Conservation (phyloP, 2,329 filamentous ascomycete species). For the Lachnellula hyalina region DNA sequence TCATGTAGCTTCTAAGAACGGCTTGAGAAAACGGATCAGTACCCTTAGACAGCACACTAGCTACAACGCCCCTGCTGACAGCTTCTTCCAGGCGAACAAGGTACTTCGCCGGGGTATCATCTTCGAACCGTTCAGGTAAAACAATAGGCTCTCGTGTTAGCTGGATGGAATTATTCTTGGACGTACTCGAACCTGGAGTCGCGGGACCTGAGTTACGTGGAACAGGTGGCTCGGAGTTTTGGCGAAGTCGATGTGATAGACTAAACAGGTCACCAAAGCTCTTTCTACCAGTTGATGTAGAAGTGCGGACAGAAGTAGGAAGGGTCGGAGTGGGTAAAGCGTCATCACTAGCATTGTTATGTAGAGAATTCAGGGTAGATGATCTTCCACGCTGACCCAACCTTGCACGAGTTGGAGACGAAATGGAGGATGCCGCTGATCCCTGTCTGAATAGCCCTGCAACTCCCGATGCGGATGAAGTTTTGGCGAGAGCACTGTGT, state of each 20-base stretch:
- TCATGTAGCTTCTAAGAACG: slow-evolving; percentile 90
- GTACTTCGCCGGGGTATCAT: slow-evolving; percentile 87
- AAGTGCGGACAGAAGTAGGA: slow-evolving; percentile 51
- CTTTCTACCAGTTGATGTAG: slow-evolving; percentile 83
- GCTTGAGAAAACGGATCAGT: slow-evolving; percentile 76
- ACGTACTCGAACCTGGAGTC: slow-evolving; percentile 64
- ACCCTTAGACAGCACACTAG: slow-evolving; percentile 79
- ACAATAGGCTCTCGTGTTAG: slow-evolving; percentile 65
- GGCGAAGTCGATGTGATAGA: slow-evolving; percentile 67
- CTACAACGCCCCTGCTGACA: slow-evolving; percentile 76
- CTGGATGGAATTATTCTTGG: slow-evolving; percentile 80
- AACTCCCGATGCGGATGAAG: slow-evolving; percentile 33
- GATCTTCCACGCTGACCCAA: slow-evolving; percentile 68
- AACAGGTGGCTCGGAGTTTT: slow-evolving; percentile 68
- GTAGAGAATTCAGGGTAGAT: slow-evolving; percentile 82
- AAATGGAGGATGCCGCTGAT: slow-evolving; percentile 61
- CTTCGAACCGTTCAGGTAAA: slow-evolving; percentile 75
- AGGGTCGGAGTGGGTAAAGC: slow-evolving; percentile 60
- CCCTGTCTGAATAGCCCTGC: slow-evolving; percentile 49
- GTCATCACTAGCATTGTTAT: slow-evolving; percentile 66
- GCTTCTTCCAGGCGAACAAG: slow-evolving; percentile 76
- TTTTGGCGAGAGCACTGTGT: slow-evolving; percentile 20
- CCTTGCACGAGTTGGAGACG: slow-evolving; percentile 58
- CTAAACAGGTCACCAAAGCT: slow-evolving; percentile 89
- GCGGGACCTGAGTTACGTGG: slow-evolving; percentile 63